Conservation (phyloP, 2,329 filamentous ascomycete genomes). For the Colletotrichum phormii region DNA sequence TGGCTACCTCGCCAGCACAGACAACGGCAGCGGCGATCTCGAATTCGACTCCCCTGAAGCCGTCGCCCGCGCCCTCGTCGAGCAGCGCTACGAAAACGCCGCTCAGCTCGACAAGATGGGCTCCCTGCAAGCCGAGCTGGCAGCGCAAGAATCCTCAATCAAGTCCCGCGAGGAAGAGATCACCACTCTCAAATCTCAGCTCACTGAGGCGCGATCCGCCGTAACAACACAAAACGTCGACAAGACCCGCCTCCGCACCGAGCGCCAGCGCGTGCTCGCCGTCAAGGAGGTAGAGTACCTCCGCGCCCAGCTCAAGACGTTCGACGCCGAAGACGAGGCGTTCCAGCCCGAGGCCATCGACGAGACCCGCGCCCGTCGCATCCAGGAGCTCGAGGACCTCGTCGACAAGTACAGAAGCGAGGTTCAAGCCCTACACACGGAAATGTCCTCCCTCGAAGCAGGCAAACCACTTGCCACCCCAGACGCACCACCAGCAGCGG, state of each 20-base stretch:
- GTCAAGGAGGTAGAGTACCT: conserved; percentile 95
- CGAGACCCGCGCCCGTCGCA: conserved; percentile 77
- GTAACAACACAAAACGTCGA: conserved; percentile 63
- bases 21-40: conserved; percentile 66
- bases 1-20: conserved; percentile 79
- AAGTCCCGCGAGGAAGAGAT: conserved; percentile 79
- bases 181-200: conserved; percentile 70
- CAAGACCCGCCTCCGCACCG: conserved; percentile 79
- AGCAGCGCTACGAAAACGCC: conserved; percentile 83
- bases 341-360: conserved; percentile 86
- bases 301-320: conserved; percentile 88
- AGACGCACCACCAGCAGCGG: conserved; percentile 42
- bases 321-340: conserved; percentile 88
- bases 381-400: conserved; percentile 85
- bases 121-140: conserved; percentile 79
- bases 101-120: conserved; percentile 86
- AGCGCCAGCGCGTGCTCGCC: conserved; percentile 86
- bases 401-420: conserved; percentile 89
- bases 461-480: conserved; percentile 42
- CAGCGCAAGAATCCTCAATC: conserved; percentile 81
- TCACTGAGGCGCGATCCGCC: conserved; percentile 75
- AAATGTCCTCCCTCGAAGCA: conserved; percentile 76
- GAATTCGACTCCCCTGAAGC: conserved; percentile 91
- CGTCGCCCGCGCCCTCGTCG: conserved; percentile 84
- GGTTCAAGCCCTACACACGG: conserved; percentile 77